Percentiles rank a stretch among this genome's conserved stretches.
phyloP scores from a whole-genome alignment of 768 basidiomycete genomes.

The Omphalotus guepiniiformis region DNA sequence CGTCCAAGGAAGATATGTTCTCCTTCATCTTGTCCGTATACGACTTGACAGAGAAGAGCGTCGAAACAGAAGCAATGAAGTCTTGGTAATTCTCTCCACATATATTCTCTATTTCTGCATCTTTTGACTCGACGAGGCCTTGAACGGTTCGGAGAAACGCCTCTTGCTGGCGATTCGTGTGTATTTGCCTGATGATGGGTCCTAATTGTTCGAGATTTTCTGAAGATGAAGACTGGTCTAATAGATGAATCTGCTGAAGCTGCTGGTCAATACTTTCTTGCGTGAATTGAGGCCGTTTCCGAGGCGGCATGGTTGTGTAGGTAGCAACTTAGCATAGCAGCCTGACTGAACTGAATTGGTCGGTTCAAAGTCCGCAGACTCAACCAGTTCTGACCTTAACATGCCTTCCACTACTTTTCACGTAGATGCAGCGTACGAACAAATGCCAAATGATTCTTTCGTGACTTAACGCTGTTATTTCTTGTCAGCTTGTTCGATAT shows the following conservation, averaged over 20 bases:
- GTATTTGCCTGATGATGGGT: constrained; percentile 91
- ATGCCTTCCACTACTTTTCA: constrained; percentile 31
- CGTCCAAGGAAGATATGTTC: constrained; percentile 85
- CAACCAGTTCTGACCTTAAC: constrained; percentile 1
- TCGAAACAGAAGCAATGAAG: constrained; percentile 96
- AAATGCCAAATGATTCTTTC: background rate
- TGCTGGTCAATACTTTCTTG: constrained; percentile 87
- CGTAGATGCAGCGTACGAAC: constrained; percentile 36
- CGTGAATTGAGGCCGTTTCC: constrained; percentile 69
- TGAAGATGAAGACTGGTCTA: constrained; percentile 82
- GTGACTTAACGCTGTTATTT: background rate
- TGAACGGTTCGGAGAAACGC: constrained; percentile 83
- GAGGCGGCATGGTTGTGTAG: constrained; percentile 69
- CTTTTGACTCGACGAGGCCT: constrained; percentile 89
- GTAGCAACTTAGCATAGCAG: too few relatives aligned
- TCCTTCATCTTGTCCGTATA: constrained; percentile 94
- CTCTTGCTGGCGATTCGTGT: constrained; percentile 84
- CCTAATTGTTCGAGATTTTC: constrained; percentile 96
- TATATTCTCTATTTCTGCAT: constrained; percentile 93
- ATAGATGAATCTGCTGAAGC: constrained; percentile 85
- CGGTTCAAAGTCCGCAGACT: too few relatives aligned
- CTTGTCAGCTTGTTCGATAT: constrained; percentile 66
- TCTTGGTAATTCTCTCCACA: constrained; percentile 97
- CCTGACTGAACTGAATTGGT: too few relatives aligned
- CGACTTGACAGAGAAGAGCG: constrained; percentile 90